phyloP scores from a whole-genome alignment of 768 basidiomycete species.

The Xerocomus spinulosus region DNA sequence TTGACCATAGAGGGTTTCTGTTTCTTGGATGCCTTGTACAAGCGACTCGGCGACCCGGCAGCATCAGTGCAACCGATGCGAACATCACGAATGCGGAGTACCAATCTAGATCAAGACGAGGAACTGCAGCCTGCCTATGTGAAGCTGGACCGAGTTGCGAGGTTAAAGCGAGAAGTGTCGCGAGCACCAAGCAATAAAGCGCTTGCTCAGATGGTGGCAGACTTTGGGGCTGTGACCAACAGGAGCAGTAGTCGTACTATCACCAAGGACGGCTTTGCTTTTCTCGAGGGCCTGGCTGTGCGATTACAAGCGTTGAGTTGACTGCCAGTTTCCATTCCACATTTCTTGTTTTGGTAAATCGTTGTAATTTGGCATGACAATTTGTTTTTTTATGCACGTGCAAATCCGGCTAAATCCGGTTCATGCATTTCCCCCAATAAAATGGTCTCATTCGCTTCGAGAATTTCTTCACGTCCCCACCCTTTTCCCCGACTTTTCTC shows the following conservation, averaged over 20 bases:
- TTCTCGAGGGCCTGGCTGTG: slow-evolving; percentile 57
- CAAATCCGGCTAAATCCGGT: slow-evolving; percentile 22
- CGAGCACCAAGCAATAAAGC: slow-evolving; percentile 48
- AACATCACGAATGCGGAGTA: slow-evolving; percentile 38
- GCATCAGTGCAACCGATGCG: slow-evolving; percentile 53
- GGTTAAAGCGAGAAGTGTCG: slow-evolving; percentile 51
- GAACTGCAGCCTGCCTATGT: slow-evolving; percentile 46
- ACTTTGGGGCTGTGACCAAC: slow-evolving; percentile 68
- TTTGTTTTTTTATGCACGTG: slow-evolving; percentile 21
- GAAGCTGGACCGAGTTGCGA: slow-evolving; percentile 57
- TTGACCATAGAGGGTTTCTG: slow-evolving; percentile 67
- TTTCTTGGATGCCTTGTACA: slow-evolving; percentile 65
- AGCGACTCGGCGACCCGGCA: slow-evolving; percentile 67
- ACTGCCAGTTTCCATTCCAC: neutral
- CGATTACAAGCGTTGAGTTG: slow-evolving; percentile 38
- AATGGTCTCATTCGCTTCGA: slow-evolving; percentile 2
- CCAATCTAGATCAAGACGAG: slow-evolving; percentile 36
- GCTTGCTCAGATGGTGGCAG: slow-evolving; percentile 61
- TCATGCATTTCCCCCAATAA: slow-evolving; percentile 27
- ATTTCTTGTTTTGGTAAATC: neutral
- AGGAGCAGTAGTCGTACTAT: slow-evolving; percentile 64
- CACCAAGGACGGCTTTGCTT: slow-evolving; percentile 73
- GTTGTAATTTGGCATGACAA: no score
- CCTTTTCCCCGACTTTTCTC: neutral
- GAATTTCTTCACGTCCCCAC: neutral